Evolutionary conservation across 164 flowering plant genomes (phyloP).

Genomic region (Vitis labrusca): DNA sequence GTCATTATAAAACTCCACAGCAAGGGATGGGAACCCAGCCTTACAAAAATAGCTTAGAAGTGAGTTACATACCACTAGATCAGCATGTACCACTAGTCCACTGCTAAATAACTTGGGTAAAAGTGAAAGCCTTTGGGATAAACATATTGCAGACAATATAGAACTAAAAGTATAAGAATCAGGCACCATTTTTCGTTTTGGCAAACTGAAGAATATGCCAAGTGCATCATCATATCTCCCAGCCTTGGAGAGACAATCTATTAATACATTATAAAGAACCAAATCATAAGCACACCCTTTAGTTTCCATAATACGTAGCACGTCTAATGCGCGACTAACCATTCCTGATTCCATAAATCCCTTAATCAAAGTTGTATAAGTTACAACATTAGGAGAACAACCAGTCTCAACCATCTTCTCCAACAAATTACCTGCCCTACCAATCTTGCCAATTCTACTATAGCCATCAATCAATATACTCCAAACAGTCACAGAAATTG

Average conservation of each 20-base stretch:
- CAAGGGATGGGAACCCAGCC: conserved; percentile 42
- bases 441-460: conserved; percentile 33
- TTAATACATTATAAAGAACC: conserved; percentile 58
- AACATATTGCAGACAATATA: conserved; percentile 33
- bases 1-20: conserved; percentile 40
- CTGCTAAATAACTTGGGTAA: conserved; percentile 28
- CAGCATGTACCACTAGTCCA: conserved; percentile 31
- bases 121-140: conserved; percentile 30
- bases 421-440: conserved; percentile 35
- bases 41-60: conserved; percentile 46
- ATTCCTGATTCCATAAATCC: conserved; percentile 41
- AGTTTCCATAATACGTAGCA: conserved; percentile 34
- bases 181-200: conserved; percentile 34
- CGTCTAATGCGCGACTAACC: conserved; percentile 27
- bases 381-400: conserved; percentile 54
- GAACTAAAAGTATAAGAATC: conserved; percentile 61
- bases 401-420: conserved; percentile 50
- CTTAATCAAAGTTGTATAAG: conserved; percentile 58
- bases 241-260: conserved; percentile 49
- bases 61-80: conserved; percentile 52
- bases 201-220: conserved; percentile 33
- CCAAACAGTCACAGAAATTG: conserved; percentile 46
- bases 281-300: conserved; percentile 44
- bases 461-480: conserved; percentile 55
- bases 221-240: conserved; percentile 52